Conservation (phyloP, 106 monocot genomes). For the Cymbidium sinense region DNA sequence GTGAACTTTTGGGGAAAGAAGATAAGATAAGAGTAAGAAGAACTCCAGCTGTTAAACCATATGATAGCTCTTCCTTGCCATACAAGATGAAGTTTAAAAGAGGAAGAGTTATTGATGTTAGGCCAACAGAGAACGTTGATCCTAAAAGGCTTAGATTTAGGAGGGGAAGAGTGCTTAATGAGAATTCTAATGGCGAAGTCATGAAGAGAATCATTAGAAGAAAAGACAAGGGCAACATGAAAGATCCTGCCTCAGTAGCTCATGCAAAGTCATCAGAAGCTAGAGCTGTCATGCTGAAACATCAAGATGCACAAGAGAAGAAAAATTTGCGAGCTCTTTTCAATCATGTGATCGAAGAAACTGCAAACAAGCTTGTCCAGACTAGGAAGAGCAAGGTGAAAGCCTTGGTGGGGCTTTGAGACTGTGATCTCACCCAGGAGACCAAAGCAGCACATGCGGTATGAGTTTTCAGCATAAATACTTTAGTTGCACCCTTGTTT, state of each 20-base stretch:
- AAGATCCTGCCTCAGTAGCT: not conserved
- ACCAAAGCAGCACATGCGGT: conserved; percentile 10
- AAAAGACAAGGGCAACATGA: conserved; percentile 4
- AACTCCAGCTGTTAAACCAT: conserved; percentile 10
- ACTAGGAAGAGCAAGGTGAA: conserved; percentile 92
- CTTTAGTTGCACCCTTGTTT: not conserved
- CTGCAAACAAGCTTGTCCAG: conserved; percentile 80
- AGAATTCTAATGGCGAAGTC: not conserved
- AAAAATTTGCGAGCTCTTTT: conserved; percentile 45
- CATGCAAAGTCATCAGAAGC: conserved; percentile 16
- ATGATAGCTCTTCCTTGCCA: conserved; percentile 16
- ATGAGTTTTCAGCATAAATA: not conserved
- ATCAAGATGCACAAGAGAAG: conserved; percentile 56
- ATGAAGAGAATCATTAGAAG: conserved; percentile 32
- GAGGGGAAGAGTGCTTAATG: conserved; percentile 21
- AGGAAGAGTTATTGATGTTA: conserved; percentile 53
- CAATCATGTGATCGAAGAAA: conserved; percentile 88
- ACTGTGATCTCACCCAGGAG: conserved; percentile 88
- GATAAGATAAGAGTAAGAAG: conserved; percentile 22
- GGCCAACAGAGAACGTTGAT: conserved; percentile 26
- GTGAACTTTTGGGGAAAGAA: conserved; percentile 1
- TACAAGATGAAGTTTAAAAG: conserved; percentile 63
- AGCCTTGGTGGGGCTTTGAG: conserved; percentile 95
- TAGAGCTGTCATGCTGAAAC: conserved; percentile 45
- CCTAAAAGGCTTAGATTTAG: conserved; percentile 61